phyloP scores from a whole-genome alignment of 495 filamentous ascomycete genomes.

The Podospora pseudoanserina region DNA sequence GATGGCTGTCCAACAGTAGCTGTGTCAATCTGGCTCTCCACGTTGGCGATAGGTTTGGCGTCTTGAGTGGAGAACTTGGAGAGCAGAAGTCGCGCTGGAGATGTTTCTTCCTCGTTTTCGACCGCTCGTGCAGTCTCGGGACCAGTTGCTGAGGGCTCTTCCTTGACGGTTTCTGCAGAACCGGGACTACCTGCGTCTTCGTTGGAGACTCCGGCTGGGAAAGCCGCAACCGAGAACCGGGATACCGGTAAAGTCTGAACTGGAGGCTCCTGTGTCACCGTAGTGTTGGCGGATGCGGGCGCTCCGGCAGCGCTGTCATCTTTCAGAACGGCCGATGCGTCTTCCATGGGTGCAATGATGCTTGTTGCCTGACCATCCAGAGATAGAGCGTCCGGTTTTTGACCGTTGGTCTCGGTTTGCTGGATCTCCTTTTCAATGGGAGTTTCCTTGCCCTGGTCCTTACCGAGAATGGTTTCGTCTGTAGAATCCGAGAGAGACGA shows the following conservation, averaged over 20 bases:
- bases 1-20: neutral
- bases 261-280: neutral
- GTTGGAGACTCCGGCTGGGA: neutral
- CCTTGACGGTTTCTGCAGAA: neutral
- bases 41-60: constrained; percentile 4
- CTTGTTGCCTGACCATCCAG: constrained; percentile 4
- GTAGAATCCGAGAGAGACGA: constrained; percentile 55
- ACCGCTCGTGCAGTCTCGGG: neutral
- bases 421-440: neutral
- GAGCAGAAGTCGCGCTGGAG: constrained; percentile 37
- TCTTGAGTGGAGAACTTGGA: constrained; percentile 47
- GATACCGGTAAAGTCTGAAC: constrained; percentile 1
- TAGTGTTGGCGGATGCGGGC: neutral
- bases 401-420: neutral
- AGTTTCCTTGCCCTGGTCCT: constrained; percentile 14
- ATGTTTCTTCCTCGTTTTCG: constrained; percentile 10
- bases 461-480: constrained; percentile 46
- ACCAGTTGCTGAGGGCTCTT: neutral
- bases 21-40: neutral
- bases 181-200: neutral
- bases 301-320: neutral
- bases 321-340: neutral
- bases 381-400: neutral
- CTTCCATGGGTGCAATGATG: neutral
- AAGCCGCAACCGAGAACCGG: constrained; percentile 4